phyloP scores from a whole-genome alignment of 495 filamentous ascomycete genomes.

The Penicillium bovifimosum region DNA sequence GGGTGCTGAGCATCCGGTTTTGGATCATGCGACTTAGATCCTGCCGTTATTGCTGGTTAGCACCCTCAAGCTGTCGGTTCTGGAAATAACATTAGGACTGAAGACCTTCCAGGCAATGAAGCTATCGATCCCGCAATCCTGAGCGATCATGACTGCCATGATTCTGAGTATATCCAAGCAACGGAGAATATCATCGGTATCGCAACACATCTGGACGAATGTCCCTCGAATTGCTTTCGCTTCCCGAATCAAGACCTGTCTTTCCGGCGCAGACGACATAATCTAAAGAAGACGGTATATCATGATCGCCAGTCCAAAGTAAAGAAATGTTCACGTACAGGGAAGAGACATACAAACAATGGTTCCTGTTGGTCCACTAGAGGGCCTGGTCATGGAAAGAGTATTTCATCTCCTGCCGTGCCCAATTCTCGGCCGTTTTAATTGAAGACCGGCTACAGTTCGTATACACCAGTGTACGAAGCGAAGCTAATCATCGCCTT shows the following conservation, averaged over 20 bases:
- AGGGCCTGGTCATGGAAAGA: neutral
- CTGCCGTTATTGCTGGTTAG: neutral
- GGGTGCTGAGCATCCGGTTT: neutral
- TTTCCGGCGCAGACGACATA: neutral
- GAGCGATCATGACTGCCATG: too few species aligned
- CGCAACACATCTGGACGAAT: neutral
- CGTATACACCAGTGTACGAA: too few species aligned
- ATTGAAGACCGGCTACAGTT: conserved; percentile 14
- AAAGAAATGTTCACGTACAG: neutral
- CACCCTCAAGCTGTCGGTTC: neutral
- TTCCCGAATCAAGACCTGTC: too few species aligned
- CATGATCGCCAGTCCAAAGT: neutral
- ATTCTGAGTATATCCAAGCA: too few species aligned
- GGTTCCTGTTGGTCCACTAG: neutral
- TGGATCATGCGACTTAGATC: neutral
- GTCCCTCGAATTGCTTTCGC: neutral
- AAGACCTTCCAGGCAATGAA: too few species aligned
- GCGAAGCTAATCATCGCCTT: too few species aligned
- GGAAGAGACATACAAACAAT: neutral
- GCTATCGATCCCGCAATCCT: too few species aligned
- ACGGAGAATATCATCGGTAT: neutral
- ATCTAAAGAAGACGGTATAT: neutral
- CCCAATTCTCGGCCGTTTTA: conserved; percentile 10
- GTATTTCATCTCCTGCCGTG: conserved; percentile 3
- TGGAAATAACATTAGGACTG: too few species aligned